Conservation (phyloP, 257 asterid genomes). For the Cinchona pubescens region DNA sequence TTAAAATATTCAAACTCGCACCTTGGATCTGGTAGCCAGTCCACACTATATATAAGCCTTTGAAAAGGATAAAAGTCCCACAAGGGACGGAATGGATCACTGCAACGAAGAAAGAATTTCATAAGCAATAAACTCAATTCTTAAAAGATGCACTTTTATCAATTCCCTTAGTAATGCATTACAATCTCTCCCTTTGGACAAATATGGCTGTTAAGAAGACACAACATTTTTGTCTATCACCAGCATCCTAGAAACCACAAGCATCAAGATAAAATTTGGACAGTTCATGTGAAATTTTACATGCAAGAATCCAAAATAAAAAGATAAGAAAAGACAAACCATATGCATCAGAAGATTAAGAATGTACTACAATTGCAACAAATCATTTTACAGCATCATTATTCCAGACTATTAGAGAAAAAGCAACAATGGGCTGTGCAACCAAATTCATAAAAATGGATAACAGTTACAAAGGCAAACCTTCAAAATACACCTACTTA, state of each 20-base stretch:
- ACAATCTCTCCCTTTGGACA: neutral
- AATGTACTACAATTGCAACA: neutral
- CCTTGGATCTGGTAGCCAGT: conserved; percentile 89
- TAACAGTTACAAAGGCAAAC: neutral
- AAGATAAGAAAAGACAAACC: neutral
- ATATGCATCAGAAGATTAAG: neutral
- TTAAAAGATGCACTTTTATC: neutral
- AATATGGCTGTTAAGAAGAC: neutral
- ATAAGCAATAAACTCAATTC: neutral
- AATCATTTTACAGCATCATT: no score
- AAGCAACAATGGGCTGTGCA: no score
- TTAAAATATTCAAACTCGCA: conserved; percentile 26
- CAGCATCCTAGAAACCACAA: neutral
- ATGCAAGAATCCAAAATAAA: neutral
- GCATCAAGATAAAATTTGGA: neutral
- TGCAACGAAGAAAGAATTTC: conserved; percentile 29
- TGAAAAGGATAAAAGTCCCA: conserved; percentile 59
- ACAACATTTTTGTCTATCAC: neutral
- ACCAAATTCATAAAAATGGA: no score
- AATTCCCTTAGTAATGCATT: neutral
- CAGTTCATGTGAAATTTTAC: neutral
- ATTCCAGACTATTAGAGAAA: no score
- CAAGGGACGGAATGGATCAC: conserved; percentile 90
- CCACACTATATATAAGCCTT: conserved; percentile 54
- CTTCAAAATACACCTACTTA: neutral